Conservation (phyloP, 805 yeast genomes). For the Lipomyces orientalis region DNA sequence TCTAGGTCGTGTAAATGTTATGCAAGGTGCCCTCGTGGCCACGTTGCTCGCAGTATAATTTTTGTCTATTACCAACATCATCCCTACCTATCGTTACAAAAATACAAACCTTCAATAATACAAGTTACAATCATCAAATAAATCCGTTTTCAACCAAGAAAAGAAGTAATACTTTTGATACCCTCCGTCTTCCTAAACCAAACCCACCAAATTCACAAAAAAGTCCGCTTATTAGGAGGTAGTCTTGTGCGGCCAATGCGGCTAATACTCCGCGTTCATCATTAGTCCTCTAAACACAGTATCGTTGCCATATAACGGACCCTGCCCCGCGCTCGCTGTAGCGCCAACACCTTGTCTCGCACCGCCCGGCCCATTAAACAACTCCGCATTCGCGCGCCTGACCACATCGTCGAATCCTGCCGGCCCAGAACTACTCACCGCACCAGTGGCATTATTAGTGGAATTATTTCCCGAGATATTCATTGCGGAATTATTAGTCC, state of each 20-base stretch:
- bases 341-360: slow-evolving; percentile 29
- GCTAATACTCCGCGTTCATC: slow-evolving; percentile 37
- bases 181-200: neutral
- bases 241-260: neutral
- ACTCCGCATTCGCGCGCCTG: slow-evolving; percentile 30
- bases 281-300: slow-evolving; percentile 36
- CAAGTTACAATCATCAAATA: too few relatives aligned
- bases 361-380: slow-evolving; percentile 37
- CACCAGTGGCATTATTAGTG: slow-evolving; percentile 12
- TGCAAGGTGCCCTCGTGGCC: too few relatives aligned
- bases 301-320: slow-evolving; percentile 22
- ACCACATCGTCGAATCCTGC: slow-evolving; percentile 29
- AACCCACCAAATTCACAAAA: neutral
- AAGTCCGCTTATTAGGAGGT: neutral
- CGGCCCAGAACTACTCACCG: slow-evolving; percentile 2
- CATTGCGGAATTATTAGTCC: neutral
- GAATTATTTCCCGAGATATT: slow-evolving; percentile 2
- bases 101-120: too few relatives aligned
- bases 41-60: too few relatives aligned
- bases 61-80: too few relatives aligned
- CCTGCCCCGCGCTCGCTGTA: neutral
- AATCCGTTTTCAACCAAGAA: neutral
- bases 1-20: too few relatives aligned
- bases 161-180: neutral
- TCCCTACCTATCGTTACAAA: too few relatives aligned